A percentile compares a stretch with the other conserved stretches of the same genome.
Evolutionary conservation across 192 early-diverging fungal species (phyloP).

Genomic region (Coemansia erecta): DNA sequence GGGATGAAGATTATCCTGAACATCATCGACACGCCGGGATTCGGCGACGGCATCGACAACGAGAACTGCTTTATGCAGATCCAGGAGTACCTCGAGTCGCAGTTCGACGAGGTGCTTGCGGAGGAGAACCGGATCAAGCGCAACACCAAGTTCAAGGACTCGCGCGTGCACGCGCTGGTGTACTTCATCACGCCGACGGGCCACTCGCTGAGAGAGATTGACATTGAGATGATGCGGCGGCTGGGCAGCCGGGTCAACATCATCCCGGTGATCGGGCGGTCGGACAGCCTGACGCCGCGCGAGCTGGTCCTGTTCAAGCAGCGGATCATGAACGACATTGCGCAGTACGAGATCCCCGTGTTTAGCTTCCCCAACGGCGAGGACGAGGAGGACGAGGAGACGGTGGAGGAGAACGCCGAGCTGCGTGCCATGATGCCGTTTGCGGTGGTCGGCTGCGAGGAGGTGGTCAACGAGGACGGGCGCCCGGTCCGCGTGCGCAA

Average conservation of each 20-base stretch:
- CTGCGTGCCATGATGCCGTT: slow-evolving; percentile 90
- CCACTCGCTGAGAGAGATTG: slow-evolving; percentile 93
- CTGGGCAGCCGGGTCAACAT: slow-evolving; percentile 92
- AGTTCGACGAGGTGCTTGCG: slow-evolving; percentile 92
- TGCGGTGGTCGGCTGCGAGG: slow-evolving; percentile 93
- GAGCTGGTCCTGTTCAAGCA: slow-evolving; percentile 89
- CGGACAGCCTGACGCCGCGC: slow-evolving; percentile 86
- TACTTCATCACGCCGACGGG: slow-evolving; percentile 99
- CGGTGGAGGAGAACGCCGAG: slow-evolving; percentile 96
- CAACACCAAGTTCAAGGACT: slow-evolving; percentile 89
- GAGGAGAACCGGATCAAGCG: slow-evolving; percentile 85
- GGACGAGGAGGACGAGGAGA: slow-evolving; percentile 99
- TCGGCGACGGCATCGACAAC: slow-evolving; percentile 96
- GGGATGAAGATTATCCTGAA: slow-evolving; percentile 95
- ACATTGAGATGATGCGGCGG: slow-evolving; percentile 90
- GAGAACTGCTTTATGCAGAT: slow-evolving; percentile 90
- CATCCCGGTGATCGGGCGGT: slow-evolving; percentile 92
- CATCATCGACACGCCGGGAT: slow-evolving; percentile 98
- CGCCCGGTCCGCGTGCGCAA: slow-evolving; percentile 86
- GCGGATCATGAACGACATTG: slow-evolving; percentile 96
- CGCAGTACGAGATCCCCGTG: slow-evolving; percentile 91
- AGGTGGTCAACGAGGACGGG: slow-evolving; percentile 78
- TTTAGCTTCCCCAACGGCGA: slow-evolving; percentile 96
- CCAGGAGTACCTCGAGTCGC: slow-evolving; percentile 87
- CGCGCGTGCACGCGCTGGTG: slow-evolving; percentile 91